These are phyloP conservation scores for Ceratobasidium sp. DNA, from an alignment of 1,284 basidiomycete species.

Conservation along the genomic window DNA sequence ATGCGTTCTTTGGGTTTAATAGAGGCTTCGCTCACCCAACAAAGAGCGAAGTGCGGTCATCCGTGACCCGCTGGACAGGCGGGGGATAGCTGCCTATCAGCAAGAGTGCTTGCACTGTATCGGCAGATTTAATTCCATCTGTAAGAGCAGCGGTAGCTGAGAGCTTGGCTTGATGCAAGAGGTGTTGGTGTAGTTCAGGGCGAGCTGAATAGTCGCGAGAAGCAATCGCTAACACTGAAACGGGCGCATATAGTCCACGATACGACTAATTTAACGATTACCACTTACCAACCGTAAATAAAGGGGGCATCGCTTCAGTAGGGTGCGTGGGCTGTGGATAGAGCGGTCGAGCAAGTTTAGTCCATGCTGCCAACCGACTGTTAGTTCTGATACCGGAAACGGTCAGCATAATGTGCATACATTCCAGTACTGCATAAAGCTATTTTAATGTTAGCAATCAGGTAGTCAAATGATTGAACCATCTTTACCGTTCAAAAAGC, in stretches of 20 bases:
- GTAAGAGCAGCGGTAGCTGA: slow-evolving; percentile 19
- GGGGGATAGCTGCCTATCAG: slow-evolving; percentile 24
- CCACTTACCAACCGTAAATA: slow-evolving; percentile 18
- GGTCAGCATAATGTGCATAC: not conserved
- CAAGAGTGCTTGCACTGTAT: slow-evolving; percentile 27
- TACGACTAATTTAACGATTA: not conserved
- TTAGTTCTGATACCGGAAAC: not conserved
- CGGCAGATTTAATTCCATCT: slow-evolving; percentile 14
- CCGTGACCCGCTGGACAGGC: slow-evolving; percentile 10
- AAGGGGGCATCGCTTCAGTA: slow-evolving; percentile 30
- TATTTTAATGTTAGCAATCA: not conserved
- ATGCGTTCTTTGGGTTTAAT: slow-evolving; percentile 3
- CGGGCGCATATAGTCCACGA: not conserved
- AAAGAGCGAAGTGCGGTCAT: slow-evolving; percentile 29
- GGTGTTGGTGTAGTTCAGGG: not conserved
- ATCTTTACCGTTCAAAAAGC: slow-evolving; percentile 7
- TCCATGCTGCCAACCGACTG: not conserved
- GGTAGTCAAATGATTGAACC: not conserved
- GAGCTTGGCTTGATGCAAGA: slow-evolving; percentile 22
- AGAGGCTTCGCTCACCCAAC: slow-evolving; percentile 2
- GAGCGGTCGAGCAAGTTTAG: slow-evolving; percentile 8
- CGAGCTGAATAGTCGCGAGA: slow-evolving; percentile 15
- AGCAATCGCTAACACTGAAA: slow-evolving; percentile 28
- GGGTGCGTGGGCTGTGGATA: slow-evolving; percentile 21
- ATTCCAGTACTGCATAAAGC: slow-evolving; percentile 28